Percentiles rank a stretch among this genome's conserved stretches.
phyloP scores from a whole-genome alignment of 768 basidiomycete species.

The Suillus alpinus region DNA sequence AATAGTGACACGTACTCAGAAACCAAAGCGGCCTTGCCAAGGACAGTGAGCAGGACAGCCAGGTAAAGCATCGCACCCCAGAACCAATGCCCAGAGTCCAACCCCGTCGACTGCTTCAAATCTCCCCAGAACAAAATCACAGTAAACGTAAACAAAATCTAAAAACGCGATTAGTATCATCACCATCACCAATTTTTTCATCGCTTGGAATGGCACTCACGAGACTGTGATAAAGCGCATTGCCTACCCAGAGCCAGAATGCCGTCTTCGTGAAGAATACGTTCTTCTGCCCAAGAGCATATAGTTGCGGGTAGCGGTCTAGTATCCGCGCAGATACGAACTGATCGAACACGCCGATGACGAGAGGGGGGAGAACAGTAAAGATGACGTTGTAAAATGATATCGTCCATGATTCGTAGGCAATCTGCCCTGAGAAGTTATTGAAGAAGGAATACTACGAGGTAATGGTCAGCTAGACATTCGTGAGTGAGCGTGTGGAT shows the following conservation, averaged over 20 bases:
- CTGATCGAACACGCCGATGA: conserved; percentile 98
- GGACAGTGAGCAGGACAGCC: conserved; percentile 87
- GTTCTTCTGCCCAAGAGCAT: conserved; percentile 91
- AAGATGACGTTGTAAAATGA: conserved; percentile 96
- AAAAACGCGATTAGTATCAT: background rate
- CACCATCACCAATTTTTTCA: background rate
- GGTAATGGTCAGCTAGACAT: conserved; percentile 3
- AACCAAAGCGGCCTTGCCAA: conserved; percentile 95
- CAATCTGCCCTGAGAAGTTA: conserved; percentile 98
- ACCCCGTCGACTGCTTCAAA: conserved; percentile 74
- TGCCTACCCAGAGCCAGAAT: conserved; percentile 90
- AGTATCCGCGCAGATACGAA: conserved; percentile 96
- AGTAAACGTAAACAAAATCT: conserved; percentile 89
- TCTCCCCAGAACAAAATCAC: conserved; percentile 93
- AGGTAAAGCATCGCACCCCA: conserved; percentile 98
- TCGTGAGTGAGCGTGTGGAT: background rate
- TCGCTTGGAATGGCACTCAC: conserved; percentile 42
- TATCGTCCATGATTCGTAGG: conserved; percentile 98
- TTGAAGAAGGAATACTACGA: conserved; percentile 97
- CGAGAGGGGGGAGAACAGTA: conserved; percentile 92
- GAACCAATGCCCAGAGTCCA: conserved; percentile 94
- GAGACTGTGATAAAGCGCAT: conserved; percentile 87
- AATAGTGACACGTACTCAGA: conserved; percentile 76
- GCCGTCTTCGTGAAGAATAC: conserved; percentile 87
- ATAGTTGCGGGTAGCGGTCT: conserved; percentile 95